Evolutionary conservation across 2,329 filamentous ascomycete species (phyloP).

Genomic region (Hymenoscyphus occultus): DNA sequence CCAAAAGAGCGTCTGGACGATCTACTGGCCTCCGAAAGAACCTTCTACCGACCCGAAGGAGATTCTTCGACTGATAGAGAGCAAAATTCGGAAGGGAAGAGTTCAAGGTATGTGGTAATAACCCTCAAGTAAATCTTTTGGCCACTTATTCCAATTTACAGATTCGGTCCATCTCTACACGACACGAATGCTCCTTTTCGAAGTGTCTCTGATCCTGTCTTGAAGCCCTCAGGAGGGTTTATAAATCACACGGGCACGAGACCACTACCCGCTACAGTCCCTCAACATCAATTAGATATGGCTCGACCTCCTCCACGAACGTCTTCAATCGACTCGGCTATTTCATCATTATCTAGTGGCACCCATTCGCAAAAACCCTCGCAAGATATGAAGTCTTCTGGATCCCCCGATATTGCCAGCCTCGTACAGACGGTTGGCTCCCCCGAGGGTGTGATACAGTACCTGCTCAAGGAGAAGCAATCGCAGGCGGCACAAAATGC

Average conservation of each 20-base stretch:
- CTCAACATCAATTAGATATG: constrained; percentile 33
- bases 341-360: constrained; percentile 69
- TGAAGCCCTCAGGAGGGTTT: constrained; percentile 27
- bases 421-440: constrained; percentile 84
- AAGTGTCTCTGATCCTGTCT: constrained; percentile 36
- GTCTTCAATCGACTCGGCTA: constrained; percentile 89
- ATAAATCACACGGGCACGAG: constrained; percentile 20
- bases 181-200: constrained; percentile 35
- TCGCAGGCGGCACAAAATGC: constrained; percentile 84
- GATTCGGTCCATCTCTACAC: constrained; percentile 25
- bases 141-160: constrained; percentile 15
- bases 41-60: constrained; percentile 31
- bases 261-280: constrained; percentile 32
- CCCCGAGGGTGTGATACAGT: constrained; percentile 82
- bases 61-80: constrained; percentile 25
- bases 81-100: constrained; percentile 21
- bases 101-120: constrained; percentile 24
- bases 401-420: constrained; percentile 72
- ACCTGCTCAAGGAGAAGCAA: constrained; percentile 87
- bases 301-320: constrained; percentile 57
- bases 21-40: constrained; percentile 36
- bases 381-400: constrained; percentile 47
- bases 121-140: not conserved
- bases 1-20: constrained; percentile 38
- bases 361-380: constrained; percentile 56